Percentiles rank a stretch among this genome's conserved stretches.
These are phyloP conservation scores for Pezicula rhizophila DNA, from an alignment of 2,329 filamentous ascomycete genomes.

Conservation along the genomic window DNA sequence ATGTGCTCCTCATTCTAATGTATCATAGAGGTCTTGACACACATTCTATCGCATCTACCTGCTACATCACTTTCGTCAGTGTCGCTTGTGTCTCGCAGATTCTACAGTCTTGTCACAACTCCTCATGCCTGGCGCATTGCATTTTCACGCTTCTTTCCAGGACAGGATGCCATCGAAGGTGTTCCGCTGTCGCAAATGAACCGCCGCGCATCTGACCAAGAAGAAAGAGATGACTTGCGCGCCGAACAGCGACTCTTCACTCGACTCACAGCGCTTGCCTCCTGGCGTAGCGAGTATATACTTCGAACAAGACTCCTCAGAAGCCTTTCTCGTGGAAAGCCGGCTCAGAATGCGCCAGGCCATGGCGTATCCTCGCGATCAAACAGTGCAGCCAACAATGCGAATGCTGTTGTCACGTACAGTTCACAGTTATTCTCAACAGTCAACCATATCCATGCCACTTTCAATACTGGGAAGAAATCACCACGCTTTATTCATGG, in stretches of 20 bases:
- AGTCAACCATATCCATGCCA: conserved; percentile 73
- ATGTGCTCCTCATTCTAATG: conserved; percentile 22
- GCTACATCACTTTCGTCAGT: conserved; percentile 78
- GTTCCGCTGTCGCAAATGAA: conserved; percentile 28
- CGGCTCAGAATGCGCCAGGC: conserved; percentile 49
- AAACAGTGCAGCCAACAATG: conserved; percentile 46
- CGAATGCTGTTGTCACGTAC: conserved; percentile 74
- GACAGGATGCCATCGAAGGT: conserved; percentile 50
- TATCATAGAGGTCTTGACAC: conserved; percentile 75
- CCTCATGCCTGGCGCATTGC: conserved; percentile 92
- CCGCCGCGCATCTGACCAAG: conserved; percentile 35
- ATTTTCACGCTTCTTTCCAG: conserved; percentile 86
- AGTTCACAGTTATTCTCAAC: conserved; percentile 76
- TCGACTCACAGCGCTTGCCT: conserved; percentile 75
- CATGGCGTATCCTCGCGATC: conserved; percentile 47
- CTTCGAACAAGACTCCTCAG: conserved; percentile 77
- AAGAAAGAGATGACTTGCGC: conserved; percentile 49
- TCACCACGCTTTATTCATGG: conserved; percentile 78
- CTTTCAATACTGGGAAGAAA: conserved; percentile 69
- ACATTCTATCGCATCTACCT: conserved; percentile 83
- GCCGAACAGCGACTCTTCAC: conserved; percentile 76
- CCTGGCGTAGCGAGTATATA: conserved; percentile 95
- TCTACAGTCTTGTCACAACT: conserved; percentile 80
- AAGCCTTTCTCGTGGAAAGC: conserved; percentile 76
- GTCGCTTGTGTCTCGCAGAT: conserved; percentile 79